Evolutionary conservation across 2,329 filamentous ascomycete genomes (phyloP).

Genomic region (Cercospora brassicicola): DNA sequence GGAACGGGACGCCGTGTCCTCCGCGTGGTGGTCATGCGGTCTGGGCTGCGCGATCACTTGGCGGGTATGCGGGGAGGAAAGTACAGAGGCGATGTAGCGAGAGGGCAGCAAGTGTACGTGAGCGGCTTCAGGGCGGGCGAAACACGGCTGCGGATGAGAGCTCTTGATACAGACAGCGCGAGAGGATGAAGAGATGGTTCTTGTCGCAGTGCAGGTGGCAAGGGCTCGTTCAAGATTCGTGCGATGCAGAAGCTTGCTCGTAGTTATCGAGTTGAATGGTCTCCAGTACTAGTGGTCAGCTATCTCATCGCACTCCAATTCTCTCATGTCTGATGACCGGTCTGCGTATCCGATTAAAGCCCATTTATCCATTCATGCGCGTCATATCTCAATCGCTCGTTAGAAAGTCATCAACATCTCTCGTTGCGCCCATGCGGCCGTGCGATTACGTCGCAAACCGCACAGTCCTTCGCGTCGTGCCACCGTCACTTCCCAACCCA

Average conservation of each 20-base stretch:
- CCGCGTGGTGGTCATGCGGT: background rate
- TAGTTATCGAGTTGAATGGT: background rate
- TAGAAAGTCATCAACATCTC: slow-evolving; percentile 1
- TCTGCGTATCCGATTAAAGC: background rate
- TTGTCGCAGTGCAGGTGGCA: background rate
- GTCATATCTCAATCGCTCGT: slow-evolving; percentile 6
- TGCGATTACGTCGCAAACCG: slow-evolving; percentile 16
- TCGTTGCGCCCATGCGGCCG: background rate
- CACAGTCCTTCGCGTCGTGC: slow-evolving; percentile 17
- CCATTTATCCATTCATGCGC: background rate
- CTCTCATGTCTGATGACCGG: background rate
- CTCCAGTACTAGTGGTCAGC: background rate
- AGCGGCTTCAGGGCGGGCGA: background rate
- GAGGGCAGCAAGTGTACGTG: background rate
- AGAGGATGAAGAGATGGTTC: background rate
- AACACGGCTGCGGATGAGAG: background rate
- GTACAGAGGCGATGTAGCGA: background rate
- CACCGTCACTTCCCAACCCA: background rate
- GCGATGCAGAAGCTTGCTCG: background rate
- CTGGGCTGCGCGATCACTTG: background rate
- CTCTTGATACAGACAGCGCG: background rate
- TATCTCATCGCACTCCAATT: background rate
- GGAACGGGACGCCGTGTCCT: background rate
- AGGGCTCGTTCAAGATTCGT: background rate
- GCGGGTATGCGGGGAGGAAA: background rate